phyloP scores from a whole-genome alignment of 169 alveolate genomes.

The Cryptosporidium meleagridis region DNA sequence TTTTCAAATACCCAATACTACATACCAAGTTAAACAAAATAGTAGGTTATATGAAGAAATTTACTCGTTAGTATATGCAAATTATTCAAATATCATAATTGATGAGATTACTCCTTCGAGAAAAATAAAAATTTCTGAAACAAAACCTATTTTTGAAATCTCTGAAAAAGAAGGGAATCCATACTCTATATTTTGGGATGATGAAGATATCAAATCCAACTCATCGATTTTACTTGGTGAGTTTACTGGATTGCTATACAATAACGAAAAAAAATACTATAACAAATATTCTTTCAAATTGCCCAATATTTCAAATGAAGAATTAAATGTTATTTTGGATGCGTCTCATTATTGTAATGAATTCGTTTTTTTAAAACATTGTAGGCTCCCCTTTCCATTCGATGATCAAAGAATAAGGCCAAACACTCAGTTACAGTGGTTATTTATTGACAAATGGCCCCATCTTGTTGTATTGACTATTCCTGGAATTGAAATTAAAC shows the following conservation, averaged over 20 bases:
- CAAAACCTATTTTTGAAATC: constrained; percentile 16
- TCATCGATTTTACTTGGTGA: constrained; percentile 52
- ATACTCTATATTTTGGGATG: constrained; percentile 59
- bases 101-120: not conserved
- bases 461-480: constrained; percentile 68
- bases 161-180: not conserved
- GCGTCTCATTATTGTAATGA: constrained; percentile 41
- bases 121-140: constrained; percentile 15
- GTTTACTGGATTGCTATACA: constrained; percentile 25
- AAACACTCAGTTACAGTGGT: constrained; percentile 67
- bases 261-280: not conserved
- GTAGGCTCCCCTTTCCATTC: constrained; percentile 53
- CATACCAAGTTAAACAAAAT: constrained; percentile 49
- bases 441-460: constrained; percentile 65
- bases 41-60: constrained; percentile 30
- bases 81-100: constrained; percentile 13
- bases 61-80: constrained; percentile 25
- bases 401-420: constrained; percentile 37
- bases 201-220: constrained; percentile 22
- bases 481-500: constrained; percentile 60
- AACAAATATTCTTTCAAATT: not conserved
- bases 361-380: constrained; percentile 56
- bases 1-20: constrained; percentile 21
- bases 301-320: constrained; percentile 33
- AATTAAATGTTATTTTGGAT: constrained; percentile 14